Evolutionary conservation across 148 eudicot species (phyloP), one percentile per base, ranked within the genome.

Genomic region (Euryodendron excelsum): DNA sequence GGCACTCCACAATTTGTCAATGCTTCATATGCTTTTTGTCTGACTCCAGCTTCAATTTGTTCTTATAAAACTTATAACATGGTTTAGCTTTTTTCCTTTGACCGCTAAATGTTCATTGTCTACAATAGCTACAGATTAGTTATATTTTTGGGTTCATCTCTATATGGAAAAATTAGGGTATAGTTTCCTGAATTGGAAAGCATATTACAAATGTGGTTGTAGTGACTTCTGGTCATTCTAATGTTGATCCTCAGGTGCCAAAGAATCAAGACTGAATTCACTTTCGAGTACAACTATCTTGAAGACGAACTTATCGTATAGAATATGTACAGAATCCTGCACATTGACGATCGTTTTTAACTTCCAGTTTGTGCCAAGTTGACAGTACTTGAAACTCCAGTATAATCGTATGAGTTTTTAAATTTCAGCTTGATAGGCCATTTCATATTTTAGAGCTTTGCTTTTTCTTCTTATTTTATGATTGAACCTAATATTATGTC

Each of bases 251-350:
- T 69, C 87, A 91, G 93, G 96, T 92, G 97, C 87, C 97, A 92
- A 76, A 87, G 97, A 84, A 86, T 92, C 79, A 92, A 92, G 86
- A 87, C 90, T 1, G 91, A 89, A 72, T 92, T 92, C 88, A 82
- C 83, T 45, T 92, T 92, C 5, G 97, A 90, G 91, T 92, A 92
- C 78, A 90, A 88, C 79, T 93, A 75, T 86, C 94, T 96, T 41
- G 99, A 96, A 87, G 99, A 93, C 62, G 99, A 96, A 69, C 91
- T 96, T 30, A 79, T 88, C 36, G 91, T 93, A 61, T 96, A 89
- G 72, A 69, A 36, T 34, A n/a, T n/a, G n/a, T n/a, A n/a, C n/a
- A n/a, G n/a, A n/a, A n/a, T n/a, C 75, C 53, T 25, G 59, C 62
- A n/a, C n/a, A 66, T 41, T 59, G 52, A n/a, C 8, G 20, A 18